Percentiles rank a stretch among this genome's conserved stretches.
phyloP scores from a whole-genome alignment of 768 basidiomycete species.

The Tricholoma sp. region DNA sequence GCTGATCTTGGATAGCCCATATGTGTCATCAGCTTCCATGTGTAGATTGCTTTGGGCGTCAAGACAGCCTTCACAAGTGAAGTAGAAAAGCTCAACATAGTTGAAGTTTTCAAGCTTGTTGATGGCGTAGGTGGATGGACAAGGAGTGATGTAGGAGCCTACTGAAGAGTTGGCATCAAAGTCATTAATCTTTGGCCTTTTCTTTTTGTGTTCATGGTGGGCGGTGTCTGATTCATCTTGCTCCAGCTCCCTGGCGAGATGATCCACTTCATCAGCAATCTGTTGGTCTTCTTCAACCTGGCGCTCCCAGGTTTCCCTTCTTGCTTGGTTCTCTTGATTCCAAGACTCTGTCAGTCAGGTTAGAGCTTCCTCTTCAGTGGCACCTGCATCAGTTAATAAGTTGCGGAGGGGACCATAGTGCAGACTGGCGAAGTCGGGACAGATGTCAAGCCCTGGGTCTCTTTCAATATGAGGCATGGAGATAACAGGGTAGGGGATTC shows the following conservation, averaged over 20 bases:
- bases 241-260: not conserved
- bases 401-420: not conserved
- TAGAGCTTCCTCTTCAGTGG: too few relatives aligned
- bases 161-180: not conserved
- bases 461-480: too few relatives aligned
- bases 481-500: too few relatives aligned
- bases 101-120: too few relatives aligned
- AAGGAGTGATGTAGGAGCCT: not conserved
- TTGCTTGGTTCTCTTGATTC: too few relatives aligned
- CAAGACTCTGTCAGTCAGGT: too few relatives aligned
- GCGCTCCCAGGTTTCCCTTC: too few relatives aligned
- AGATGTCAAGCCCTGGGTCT: too few relatives aligned
- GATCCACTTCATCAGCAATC: not conserved
- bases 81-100: too few relatives aligned
- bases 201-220: too few relatives aligned
- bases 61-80: slow-evolving; percentile 8
- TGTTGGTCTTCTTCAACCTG: not conserved
- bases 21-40: slow-evolving; percentile 4
- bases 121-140: too few relatives aligned
- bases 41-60: not conserved
- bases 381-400: too few relatives aligned
- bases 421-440: not conserved
- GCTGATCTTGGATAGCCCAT: slow-evolving; percentile 8
- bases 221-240: not conserved
- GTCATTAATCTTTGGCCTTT: not conserved